A percentile compares a stretch with the other conserved stretches of the same genome.
These are phyloP conservation scores for Cyberlindnera petersonii DNA, from an alignment of 805 yeast species.

Conservation along the genomic window DNA sequence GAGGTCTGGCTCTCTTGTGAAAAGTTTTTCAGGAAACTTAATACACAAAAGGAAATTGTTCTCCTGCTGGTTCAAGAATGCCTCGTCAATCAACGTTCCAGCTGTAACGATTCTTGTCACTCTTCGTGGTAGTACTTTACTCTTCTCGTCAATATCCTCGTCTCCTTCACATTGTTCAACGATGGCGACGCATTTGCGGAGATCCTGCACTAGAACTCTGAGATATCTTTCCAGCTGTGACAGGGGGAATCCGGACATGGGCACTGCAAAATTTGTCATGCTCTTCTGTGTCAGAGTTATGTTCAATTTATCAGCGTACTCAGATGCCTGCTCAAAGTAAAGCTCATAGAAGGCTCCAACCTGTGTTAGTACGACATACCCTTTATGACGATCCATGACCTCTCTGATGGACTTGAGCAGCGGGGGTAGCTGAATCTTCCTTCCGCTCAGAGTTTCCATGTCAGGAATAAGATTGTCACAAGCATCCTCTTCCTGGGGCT, in stretches of 20 bases:
- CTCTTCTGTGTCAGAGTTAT: conserved; percentile 61
- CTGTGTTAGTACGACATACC: conserved; percentile 64
- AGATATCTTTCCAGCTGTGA: conserved; percentile 68
- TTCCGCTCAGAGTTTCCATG: background rate
- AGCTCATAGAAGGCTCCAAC: conserved; percentile 87
- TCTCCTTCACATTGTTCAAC: conserved; percentile 57
- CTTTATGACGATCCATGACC: conserved; percentile 43
- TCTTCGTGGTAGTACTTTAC: conserved; percentile 51
- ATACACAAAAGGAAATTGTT: conserved; percentile 71
- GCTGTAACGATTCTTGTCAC: conserved; percentile 83
- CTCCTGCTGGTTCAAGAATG: conserved; percentile 65
- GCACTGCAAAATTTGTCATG: conserved; percentile 42
- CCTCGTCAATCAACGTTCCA: conserved; percentile 88
- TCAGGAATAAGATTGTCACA: background rate
- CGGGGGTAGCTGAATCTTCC: conserved; percentile 30
- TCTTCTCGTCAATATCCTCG: conserved; percentile 29
- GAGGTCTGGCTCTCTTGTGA: conserved; percentile 34
- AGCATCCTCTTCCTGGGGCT: background rate
- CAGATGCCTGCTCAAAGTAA: conserved; percentile 84
- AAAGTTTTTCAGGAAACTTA: conserved; percentile 49
- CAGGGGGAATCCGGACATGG: conserved; percentile 93
- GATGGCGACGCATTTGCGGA: conserved; percentile 70
- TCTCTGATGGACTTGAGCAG: conserved; percentile 34
- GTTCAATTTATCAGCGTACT: conserved; percentile 65
- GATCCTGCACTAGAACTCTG: conserved; percentile 65